These are phyloP conservation scores for Pyricularia sp. DNA, from an alignment of 2,329 filamentous ascomycete genomes.

Conservation along the genomic window DNA sequence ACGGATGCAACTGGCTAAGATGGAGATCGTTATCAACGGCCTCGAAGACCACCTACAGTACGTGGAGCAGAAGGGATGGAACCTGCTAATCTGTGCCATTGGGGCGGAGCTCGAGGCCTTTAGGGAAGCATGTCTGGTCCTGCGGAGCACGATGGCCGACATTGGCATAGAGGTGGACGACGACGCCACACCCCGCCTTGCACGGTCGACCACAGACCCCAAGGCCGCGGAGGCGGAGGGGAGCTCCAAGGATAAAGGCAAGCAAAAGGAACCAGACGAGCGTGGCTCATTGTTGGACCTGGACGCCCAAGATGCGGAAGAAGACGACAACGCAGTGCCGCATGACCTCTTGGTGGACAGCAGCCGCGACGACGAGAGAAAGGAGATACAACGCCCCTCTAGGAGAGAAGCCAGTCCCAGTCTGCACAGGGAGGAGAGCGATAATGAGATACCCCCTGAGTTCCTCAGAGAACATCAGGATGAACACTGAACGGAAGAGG, in stretches of 20 bases:
- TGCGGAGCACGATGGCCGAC: conserved; percentile 19
- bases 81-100: conserved; percentile 64
- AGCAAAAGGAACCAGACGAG: background rate
- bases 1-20: conserved; percentile 38
- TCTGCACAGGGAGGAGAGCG: conserved; percentile 23
- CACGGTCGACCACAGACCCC: background rate
- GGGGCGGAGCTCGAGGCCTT: conserved; percentile 46
- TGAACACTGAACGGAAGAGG: background rate
- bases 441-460: conserved; percentile 41
- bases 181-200: conserved; percentile 15
- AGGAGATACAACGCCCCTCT: background rate
- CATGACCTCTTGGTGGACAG: background rate
- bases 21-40: conserved; percentile 44
- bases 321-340: conserved; percentile 11
- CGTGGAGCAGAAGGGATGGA: conserved; percentile 59
- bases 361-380: conserved; percentile 3
- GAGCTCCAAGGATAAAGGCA: conserved; percentile 18
- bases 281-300: conserved; percentile 1
- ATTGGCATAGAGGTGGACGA: conserved; percentile 19
- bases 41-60: conserved; percentile 44
- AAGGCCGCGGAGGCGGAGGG: background rate
- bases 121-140: conserved; percentile 19
- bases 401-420: conserved; percentile 1
- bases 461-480: conserved; percentile 36
- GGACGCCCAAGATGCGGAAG: conserved; percentile 6